Conservation (phyloP, 371 early-diverging fungal species). For the Syncephalastrum monosporum region DNA sequence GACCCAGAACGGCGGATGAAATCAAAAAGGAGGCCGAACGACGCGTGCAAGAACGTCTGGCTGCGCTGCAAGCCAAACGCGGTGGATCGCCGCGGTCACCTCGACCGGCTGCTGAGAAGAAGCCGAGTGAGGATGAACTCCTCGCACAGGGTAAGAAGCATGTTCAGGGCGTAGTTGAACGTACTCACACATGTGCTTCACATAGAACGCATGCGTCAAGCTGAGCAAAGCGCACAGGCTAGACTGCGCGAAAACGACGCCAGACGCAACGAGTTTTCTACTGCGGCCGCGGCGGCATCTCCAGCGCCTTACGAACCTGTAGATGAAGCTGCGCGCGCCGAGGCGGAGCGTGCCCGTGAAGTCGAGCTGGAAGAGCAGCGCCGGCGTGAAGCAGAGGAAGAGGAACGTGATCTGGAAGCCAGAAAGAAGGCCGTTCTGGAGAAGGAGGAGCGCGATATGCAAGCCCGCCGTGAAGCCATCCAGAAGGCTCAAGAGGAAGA, state of each 20-base stretch:
- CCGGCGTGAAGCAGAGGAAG: conserved; percentile 25
- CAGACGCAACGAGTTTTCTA: conserved; percentile 22
- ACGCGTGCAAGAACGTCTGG: conserved; percentile 52
- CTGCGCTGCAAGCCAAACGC: conserved; percentile 40
- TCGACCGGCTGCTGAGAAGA: conserved; percentile 7
- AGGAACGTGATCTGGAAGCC: conserved; percentile 25
- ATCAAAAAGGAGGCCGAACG: conserved; percentile 55
- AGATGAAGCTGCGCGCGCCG: conserved; percentile 1
- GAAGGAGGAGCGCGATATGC: conserved; percentile 34
- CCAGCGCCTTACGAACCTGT: background rate
- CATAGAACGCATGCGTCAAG: conserved; percentile 35
- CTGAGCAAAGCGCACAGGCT: conserved; percentile 38
- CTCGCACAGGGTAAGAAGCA: conserved; percentile 38
- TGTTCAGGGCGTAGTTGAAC: too few relatives aligned
- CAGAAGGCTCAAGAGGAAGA: conserved; percentile 35
- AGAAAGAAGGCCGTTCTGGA: conserved; percentile 25
- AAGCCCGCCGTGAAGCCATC: conserved; percentile 36
- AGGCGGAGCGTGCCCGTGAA: background rate
- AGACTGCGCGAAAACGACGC: conserved; percentile 23
- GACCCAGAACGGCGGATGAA: conserved; percentile 51
- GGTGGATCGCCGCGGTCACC: conserved; percentile 24
- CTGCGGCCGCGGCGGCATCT: background rate
- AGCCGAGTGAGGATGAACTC: conserved; percentile 34
- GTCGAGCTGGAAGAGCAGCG: conserved; percentile 4
- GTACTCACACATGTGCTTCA: background rate